Conservation (phyloP, 805 yeast genomes). For the Yamadazyma akitaensis region DNA sequence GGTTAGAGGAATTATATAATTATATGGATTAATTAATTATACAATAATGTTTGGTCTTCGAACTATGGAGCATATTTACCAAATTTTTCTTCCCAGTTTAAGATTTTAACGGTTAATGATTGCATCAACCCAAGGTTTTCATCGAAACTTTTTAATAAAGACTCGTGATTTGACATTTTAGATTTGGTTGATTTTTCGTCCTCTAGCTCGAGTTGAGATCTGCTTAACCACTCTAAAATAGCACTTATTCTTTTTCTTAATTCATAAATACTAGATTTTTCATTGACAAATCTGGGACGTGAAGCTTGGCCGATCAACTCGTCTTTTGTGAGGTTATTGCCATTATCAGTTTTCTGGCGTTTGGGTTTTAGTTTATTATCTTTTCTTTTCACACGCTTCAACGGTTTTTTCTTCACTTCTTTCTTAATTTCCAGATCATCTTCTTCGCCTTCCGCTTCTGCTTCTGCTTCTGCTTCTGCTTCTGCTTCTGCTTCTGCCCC, state of each 20-base stretch:
- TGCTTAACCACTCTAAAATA: slow-evolving; percentile 83
- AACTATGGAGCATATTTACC: slow-evolving; percentile 44
- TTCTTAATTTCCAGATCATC: slow-evolving; percentile 11
- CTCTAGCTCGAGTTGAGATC: slow-evolving; percentile 80
- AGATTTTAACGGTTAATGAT: slow-evolving; percentile 62
- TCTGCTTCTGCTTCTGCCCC: slow-evolving; percentile 8
- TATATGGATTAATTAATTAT: slow-evolving; percentile 18
- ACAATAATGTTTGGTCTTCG: not conserved
- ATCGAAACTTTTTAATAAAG: slow-evolving; percentile 44
- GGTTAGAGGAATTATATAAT: slow-evolving; percentile 34
- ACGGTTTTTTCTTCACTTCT: slow-evolving; percentile 13
- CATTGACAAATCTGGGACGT: slow-evolving; percentile 79
- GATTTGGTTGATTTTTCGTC: slow-evolving; percentile 63
- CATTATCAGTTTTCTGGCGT: slow-evolving; percentile 11
- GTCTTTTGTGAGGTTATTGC: slow-evolving; percentile 26
- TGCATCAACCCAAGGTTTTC: slow-evolving; percentile 69
- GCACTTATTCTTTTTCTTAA: slow-evolving; percentile 87
- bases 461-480: slow-evolving; percentile 10
- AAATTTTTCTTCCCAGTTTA: slow-evolving; percentile 77
- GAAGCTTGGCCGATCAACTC: slow-evolving; percentile 66
- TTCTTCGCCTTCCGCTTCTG: slow-evolving; percentile 13
- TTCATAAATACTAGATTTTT: slow-evolving; percentile 71
- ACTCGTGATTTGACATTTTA: slow-evolving; percentile 44
- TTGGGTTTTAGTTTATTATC: slow-evolving; percentile 11
- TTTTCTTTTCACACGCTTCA: slow-evolving; percentile 17